Evolutionary conservation across 2,329 filamentous ascomycete species (phyloP).

Genomic region (Fusarium cyanostomum): DNA sequence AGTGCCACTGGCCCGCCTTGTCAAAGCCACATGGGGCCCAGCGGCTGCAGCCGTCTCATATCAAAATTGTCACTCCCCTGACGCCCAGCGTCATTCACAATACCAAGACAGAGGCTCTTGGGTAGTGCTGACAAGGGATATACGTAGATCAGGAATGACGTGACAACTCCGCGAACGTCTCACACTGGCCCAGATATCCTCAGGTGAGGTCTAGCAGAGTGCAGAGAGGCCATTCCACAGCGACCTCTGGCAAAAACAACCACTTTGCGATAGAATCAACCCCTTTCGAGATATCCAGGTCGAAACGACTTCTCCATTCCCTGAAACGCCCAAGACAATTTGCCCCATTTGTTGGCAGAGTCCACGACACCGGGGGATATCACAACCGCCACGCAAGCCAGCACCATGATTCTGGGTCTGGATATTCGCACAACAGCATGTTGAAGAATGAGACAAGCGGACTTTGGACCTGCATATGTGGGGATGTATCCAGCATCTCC

Average conservation of each 20-base stretch:
- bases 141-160: slow-evolving; percentile 29
- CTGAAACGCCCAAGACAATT: background rate
- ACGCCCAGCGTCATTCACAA: background rate
- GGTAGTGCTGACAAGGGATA: slow-evolving; percentile 9
- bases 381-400: background rate
- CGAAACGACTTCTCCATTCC: background rate
- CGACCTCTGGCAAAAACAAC: slow-evolving; percentile 8
- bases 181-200: slow-evolving; percentile 28
- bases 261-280: slow-evolving; percentile 3
- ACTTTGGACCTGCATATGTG: slow-evolving; percentile 36
- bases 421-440: slow-evolving; percentile 7
- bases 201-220: slow-evolving; percentile 18
- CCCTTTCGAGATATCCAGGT: slow-evolving; percentile 11
- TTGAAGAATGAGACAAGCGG: slow-evolving; percentile 9
- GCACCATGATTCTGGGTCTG: background rate
- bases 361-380: background rate
- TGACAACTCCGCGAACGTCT: slow-evolving; percentile 23
- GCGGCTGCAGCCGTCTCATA: slow-evolving; percentile 1
- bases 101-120: slow-evolving; percentile 8
- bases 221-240: slow-evolving; percentile 16
- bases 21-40: slow-evolving; percentile 5
- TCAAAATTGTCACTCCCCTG: background rate
- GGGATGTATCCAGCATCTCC: slow-evolving; percentile 15
- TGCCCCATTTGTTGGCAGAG: background rate
- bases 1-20: slow-evolving; percentile 10